Conservation (phyloP, 495 filamentous ascomycete species). For the Neurospora discreta region DNA sequence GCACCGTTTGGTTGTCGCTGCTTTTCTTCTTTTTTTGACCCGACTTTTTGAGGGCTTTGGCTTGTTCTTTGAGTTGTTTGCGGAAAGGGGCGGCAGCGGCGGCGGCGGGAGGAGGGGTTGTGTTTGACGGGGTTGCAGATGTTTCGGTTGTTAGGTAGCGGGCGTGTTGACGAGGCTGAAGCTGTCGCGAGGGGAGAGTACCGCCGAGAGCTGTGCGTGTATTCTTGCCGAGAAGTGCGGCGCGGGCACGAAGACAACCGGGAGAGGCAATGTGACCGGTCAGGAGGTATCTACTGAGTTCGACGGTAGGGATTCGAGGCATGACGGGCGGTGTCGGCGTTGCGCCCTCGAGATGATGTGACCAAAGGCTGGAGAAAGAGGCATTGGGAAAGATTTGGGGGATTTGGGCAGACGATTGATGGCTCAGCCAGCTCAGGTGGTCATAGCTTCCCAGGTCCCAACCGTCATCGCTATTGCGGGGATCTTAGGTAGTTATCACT, state of each 20-base stretch:
- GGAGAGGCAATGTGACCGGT: conserved; percentile 27
- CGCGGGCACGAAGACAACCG: conserved; percentile 27
- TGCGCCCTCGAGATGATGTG: background rate
- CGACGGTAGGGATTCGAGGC: conserved; percentile 24
- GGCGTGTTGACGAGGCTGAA: background rate
- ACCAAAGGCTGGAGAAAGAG: background rate
- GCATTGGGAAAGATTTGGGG: background rate
- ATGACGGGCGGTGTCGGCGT: conserved; percentile 5
- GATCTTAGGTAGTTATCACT: background rate
- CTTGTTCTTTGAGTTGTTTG: conserved; percentile 65
- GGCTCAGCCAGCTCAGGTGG: background rate
- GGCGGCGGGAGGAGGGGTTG: background rate
- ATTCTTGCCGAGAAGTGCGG: background rate
- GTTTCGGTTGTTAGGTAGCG: background rate
- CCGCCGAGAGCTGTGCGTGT: background rate
- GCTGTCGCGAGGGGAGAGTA: background rate
- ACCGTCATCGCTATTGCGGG: background rate
- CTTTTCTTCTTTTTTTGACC: conserved; percentile 26
- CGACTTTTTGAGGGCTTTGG: conserved; percentile 37
- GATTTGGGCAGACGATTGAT: background rate
- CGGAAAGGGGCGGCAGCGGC: conserved; percentile 42
- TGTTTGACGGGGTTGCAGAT: background rate
- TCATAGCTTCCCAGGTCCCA: background rate
- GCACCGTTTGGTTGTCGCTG: conserved; percentile 38
- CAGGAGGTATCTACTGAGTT: conserved; percentile 38